Base-by-base conservation (phyloP, 176 grass and related monocot genomes). In the Rhynchospora tenuis region DNA sequence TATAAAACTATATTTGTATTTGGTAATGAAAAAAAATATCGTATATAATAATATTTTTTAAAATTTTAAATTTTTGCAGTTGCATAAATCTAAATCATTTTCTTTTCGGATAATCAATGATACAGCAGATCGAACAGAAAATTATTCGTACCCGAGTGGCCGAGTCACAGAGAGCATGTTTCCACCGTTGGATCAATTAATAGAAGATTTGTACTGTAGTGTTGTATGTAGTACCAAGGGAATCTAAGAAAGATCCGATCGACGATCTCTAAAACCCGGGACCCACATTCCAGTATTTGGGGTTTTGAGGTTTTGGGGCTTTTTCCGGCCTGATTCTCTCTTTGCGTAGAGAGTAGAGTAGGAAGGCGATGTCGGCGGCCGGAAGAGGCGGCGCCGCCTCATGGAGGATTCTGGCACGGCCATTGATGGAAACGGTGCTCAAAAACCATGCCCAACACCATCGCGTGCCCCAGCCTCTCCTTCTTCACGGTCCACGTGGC, bases 401-500 rank as follows among this genome's bases (percentile, higher is more conserved):
- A 23, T 98, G 96, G 96, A 86, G 88, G 38, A 82, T 98, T 62
- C 65, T 98, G 59, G 89, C 93, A 55, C 92, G 96, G 4, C 96
- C 96, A 17, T 24, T 98, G 17, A 79, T 98, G 50, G 96, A 98
- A 84, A 95, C 88, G 17, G 77, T 95, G 22, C 93, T 98, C 51
- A 90, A 98, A 75, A 98, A 91, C 84, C 89, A 98, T 66, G 93
- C 86, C 0, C 77, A 86, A 16, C 96, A 80, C 83, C 91, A 92
- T 33, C 89, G 91, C 4, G 93, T 98, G 17, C 84, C 89, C 19
- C 93, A 90, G 77, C 89, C 91, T 73, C 89, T 98, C 44, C 77
- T 95, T 64, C 77, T 98, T 83, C 96, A 98, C 46, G 93, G 96
- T 0, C 93, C 96, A 47, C 96, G 96, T 38, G 96, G 96, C 84